Base-by-base conservation (phyloP, 2,329 filamentous ascomycete genomes). In the Penicillium sp. region DNA sequence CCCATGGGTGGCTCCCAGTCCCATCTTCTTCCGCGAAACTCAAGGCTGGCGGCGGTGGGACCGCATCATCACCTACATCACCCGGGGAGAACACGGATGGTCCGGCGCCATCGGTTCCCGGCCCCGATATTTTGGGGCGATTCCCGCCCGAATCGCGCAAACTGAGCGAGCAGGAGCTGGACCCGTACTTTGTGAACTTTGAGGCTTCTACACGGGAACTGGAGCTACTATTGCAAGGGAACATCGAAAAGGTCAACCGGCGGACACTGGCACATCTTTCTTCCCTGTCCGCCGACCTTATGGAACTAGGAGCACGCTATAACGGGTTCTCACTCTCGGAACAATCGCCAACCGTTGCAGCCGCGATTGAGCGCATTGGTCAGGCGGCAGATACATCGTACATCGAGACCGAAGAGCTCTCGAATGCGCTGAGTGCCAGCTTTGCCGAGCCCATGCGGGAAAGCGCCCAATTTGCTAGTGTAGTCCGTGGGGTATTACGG, bases 361-460 rank as follows among this genome's bases (percentile, higher is more conserved):
- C 90, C 10, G 93, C 93, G 0, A 96, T 98, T 57, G 93, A 98
- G 71, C 86, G 91, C 55, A 82, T 95, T 40, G 93, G 93, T 0
- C 93, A 98, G 71, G 93, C 93, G 2, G 89, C 92, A 7, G 93
- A 98, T 67, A 88, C 89, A 8, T 96, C 93, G 0, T 98, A 97
- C 67, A 91, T 98, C 57, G 90, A 89, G 8, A 97, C 92, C 0
- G 89, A 95, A 62, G 93, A 98, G 66, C 76, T 98, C 3, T 91
- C 91, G 0, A 84, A 83, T 1, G 87, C 87, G 0, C 75, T 98
- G n/a, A 91, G 91, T 18, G 91, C 92, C 29, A 93, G 84, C 58
- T 98, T 98, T 66, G 90, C 95, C 0, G 95, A 98, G 66, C 93
- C 93, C 0, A 96, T 98, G 89, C 83, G 95, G 47, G 93, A 98